Percentiles rank a stretch among this genome's conserved stretches.
Evolutionary conservation across 1,139 yeast genomes (phyloP).

Genomic region (Magnusiomyces clavatus): DNA sequence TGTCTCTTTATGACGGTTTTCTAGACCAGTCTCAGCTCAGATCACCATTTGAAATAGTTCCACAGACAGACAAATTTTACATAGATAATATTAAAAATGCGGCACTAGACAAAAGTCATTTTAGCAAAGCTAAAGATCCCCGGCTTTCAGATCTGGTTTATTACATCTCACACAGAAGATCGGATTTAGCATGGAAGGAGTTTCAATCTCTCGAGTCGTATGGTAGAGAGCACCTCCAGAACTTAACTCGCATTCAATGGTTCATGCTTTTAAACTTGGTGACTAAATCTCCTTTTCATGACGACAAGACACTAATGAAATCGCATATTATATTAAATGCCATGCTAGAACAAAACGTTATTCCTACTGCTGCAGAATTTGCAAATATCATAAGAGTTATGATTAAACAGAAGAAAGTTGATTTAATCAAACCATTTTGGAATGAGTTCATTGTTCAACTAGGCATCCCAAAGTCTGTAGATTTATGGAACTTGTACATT

Average conservation of each 20-base stretch:
- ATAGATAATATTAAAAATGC: neutral
- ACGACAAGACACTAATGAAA: constrained; percentile 5
- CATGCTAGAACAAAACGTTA: constrained; percentile 20
- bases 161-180: neutral
- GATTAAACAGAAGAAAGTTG: constrained; percentile 20
- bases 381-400: constrained; percentile 26
- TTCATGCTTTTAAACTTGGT: constrained; percentile 7
- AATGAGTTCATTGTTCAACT: constrained; percentile 14
- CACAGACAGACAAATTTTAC: constrained; percentile 2
- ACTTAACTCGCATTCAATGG: constrained; percentile 12
- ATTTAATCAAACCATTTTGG: constrained; percentile 26
- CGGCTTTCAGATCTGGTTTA: neutral
- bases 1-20: neutral
- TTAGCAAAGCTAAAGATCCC: neutral
- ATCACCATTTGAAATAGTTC: constrained; percentile 3
- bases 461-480: constrained; percentile 19
- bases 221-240: constrained; percentile 4
- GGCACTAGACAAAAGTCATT: neutral
- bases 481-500: constrained; percentile 32
- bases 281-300: neutral
- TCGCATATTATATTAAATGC: constrained; percentile 7
- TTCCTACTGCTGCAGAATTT: constrained; percentile 23
- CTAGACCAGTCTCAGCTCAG: neutral
- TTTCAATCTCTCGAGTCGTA: constrained; percentile 2
- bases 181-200: constrained; percentile 4